These are phyloP conservation scores for Aspergillus sp. DNA, from an alignment of 2,329 filamentous ascomycete species.

Conservation along the genomic window DNA sequence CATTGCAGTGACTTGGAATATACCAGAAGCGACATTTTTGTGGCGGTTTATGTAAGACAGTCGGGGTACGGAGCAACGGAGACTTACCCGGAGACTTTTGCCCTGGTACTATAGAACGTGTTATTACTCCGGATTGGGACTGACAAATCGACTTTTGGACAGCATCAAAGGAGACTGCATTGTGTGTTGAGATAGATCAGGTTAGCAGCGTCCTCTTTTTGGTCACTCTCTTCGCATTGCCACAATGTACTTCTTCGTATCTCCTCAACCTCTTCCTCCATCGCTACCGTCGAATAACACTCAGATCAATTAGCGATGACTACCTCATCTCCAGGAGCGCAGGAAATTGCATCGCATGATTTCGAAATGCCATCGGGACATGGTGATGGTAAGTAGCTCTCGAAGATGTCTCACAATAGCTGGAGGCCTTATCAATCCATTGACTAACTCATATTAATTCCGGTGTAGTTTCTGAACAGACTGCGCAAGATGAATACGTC, in stretches of 20 bases:
- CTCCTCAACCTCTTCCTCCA: not conserved
- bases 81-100: not conserved
- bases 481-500: constrained; percentile 10
- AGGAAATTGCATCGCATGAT: not conserved
- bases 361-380: not conserved
- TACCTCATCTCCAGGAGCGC: not conserved
- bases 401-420: not conserved
- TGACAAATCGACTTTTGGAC: not conserved
- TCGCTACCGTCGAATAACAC: not conserved
- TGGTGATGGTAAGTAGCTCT: not conserved
- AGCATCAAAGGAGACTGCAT: not conserved
- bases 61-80: too few relatives aligned
- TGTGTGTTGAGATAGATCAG: not conserved
- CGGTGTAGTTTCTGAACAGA: not conserved
- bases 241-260: not conserved
- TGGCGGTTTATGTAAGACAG: too few relatives aligned
- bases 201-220: not conserved
- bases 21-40: too few relatives aligned
- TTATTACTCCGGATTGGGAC: not conserved
- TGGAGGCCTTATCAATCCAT: not conserved
- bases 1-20: too few relatives aligned
- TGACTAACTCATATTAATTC: not conserved
- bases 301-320: not conserved
- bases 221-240: not conserved
- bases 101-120: not conserved